These are phyloP conservation scores for Rauvolfia tetraphylla DNA, from an alignment of 257 asterid genomes.

Conservation along the genomic window DNA sequence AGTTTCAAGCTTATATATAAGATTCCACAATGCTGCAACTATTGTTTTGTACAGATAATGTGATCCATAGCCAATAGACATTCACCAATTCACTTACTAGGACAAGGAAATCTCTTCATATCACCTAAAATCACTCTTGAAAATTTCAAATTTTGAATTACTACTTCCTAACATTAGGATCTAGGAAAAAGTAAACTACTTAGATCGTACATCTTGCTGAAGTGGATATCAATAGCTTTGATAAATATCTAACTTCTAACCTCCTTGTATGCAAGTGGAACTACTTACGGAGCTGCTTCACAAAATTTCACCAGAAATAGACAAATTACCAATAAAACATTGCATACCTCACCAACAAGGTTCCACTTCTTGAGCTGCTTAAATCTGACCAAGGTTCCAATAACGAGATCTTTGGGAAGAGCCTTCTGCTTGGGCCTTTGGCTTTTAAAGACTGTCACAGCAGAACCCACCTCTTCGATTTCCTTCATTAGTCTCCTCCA, in stretches of 20 bases:
- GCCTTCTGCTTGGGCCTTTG: slow-evolving; percentile 58
- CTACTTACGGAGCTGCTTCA: neutral
- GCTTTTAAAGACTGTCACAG: slow-evolving; percentile 62
- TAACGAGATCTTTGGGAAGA: slow-evolving; percentile 71
- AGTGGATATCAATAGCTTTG: neutral
- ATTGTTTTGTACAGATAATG: neutral
- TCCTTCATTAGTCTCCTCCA: slow-evolving; percentile 91
- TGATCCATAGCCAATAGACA: neutral
- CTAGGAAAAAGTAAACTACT: neutral
- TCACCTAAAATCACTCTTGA: neutral
- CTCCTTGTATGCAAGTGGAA: neutral
- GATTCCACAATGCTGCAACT: neutral
- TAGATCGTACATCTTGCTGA: neutral
- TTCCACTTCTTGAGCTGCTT: slow-evolving; percentile 98
- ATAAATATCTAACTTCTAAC: neutral
- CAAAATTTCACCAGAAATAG: neutral
- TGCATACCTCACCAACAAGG: slow-evolving; percentile 82
- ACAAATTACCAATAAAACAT: neutral
- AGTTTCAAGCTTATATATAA: neutral
- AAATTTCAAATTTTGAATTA: neutral
- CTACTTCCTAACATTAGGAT: neutral
- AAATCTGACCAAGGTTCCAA: slow-evolving; percentile 85
- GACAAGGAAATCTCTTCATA: neutral
- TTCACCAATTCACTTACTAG: neutral
- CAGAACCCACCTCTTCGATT: slow-evolving; percentile 82